Percentiles rank a stretch among this genome's conserved stretches.
phyloP scores from a whole-genome alignment of 2,329 filamentous ascomycete genomes.

The Paecilomyces fulvus region DNA sequence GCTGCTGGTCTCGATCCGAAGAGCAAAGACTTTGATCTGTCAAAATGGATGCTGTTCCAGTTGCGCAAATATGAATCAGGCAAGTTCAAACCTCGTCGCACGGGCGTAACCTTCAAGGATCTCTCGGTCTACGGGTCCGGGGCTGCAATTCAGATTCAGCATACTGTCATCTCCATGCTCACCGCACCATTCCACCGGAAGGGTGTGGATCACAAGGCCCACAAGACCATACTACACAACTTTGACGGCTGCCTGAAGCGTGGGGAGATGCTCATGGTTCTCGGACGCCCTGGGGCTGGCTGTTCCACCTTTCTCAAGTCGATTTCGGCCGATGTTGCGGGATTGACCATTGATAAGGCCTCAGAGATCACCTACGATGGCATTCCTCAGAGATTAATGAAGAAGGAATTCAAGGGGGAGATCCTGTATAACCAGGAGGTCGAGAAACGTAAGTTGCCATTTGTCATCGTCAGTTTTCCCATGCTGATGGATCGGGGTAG shows the following conservation, averaged over 20 bases:
- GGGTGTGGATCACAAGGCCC: conserved; percentile 40
- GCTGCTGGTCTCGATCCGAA: not conserved
- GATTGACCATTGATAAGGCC: conserved; percentile 60
- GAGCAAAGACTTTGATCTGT: not conserved
- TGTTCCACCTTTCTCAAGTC: conserved; percentile 83
- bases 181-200: conserved; percentile 49
- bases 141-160: conserved; percentile 58
- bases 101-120: conserved; percentile 57
- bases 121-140: conserved; percentile 61
- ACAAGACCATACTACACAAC: conserved; percentile 48
- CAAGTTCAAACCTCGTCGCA: conserved; percentile 41
- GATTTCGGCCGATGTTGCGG: conserved; percentile 71
- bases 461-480: not conserved
- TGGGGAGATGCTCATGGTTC: conserved; percentile 38
- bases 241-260: conserved; percentile 47
- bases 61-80: conserved; percentile 20
- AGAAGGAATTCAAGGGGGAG: conserved; percentile 44
- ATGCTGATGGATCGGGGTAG: not conserved
- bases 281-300: conserved; percentile 34
- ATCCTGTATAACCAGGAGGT: conserved; percentile 33
- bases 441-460: conserved; percentile 23
- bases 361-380: conserved; percentile 75
- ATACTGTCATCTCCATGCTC: conserved; percentile 55
- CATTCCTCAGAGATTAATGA: conserved; percentile 60
- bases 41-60: not conserved